phyloP scores from a whole-genome alignment of 768 basidiomycete genomes.

The Termitomyces sp. region DNA sequence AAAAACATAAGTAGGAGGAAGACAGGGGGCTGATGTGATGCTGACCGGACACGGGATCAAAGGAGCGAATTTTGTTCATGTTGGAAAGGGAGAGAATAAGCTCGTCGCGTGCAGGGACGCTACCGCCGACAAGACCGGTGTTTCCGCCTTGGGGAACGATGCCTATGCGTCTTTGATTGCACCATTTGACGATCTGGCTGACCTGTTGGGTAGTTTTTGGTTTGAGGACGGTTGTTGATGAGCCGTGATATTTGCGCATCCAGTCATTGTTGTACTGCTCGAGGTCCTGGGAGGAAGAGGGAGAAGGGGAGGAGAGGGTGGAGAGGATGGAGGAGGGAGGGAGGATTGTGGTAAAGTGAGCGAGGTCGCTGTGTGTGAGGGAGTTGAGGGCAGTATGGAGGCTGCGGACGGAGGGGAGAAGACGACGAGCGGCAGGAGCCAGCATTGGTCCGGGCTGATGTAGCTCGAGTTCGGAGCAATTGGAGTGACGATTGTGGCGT shows the following conservation, averaged over 20 bases:
- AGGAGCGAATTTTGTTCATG: slow-evolving; percentile 78
- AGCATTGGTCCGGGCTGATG: slow-evolving; percentile 5
- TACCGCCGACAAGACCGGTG: slow-evolving; percentile 95
- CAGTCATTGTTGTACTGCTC: slow-evolving; percentile 84
- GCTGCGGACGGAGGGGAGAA: slow-evolving; percentile 1
- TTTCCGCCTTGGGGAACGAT: slow-evolving; percentile 98
- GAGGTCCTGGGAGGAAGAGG: slow-evolving; percentile 59
- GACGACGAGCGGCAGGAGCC: slow-evolving; percentile 12
- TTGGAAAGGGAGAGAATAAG: slow-evolving; percentile 80
- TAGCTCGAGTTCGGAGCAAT: not conserved
- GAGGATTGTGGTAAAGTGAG: slow-evolving; percentile 65
- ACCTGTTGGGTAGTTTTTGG: slow-evolving; percentile 89
- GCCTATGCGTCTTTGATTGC: slow-evolving; percentile 75
- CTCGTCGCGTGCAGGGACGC: slow-evolving; percentile 86
- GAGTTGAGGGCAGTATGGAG: slow-evolving; percentile 35
- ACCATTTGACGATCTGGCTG: slow-evolving; percentile 83
- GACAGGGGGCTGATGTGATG: slow-evolving; percentile 14
- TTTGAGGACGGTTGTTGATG: slow-evolving; percentile 79
- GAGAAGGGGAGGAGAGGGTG: slow-evolving; percentile 51
- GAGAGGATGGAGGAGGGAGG: slow-evolving; percentile 63
- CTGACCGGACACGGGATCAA: slow-evolving; percentile 79
- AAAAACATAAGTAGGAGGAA: not conserved
- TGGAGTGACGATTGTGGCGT: slow-evolving; percentile 14
- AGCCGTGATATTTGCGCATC: slow-evolving; percentile 94
- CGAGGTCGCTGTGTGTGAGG: slow-evolving; percentile 55